Conservation (phyloP, 1,284 basidiomycete species). For the Fomitopsis pinicola region DNA sequence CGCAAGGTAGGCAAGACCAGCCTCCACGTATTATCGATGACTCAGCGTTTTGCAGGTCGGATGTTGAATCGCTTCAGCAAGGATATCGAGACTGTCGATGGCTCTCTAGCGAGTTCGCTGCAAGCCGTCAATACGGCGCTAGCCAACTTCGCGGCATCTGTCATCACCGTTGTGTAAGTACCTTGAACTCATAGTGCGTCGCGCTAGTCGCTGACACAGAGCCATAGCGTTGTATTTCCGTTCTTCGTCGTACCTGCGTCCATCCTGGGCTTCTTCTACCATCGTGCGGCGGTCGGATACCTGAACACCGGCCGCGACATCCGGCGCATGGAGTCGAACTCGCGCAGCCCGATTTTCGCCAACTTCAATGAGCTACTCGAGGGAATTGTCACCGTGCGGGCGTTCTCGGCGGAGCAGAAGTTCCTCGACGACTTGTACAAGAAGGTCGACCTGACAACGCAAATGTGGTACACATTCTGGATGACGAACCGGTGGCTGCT, state of each 20-base stretch:
- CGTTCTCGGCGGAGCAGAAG: conserved; percentile 79
- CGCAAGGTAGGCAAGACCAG: conserved; percentile 31
- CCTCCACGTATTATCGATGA: background rate
- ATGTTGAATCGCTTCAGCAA: conserved; percentile 37
- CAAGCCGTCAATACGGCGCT: conserved; percentile 71
- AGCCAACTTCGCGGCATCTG: conserved; percentile 66
- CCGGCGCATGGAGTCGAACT: conserved; percentile 74
- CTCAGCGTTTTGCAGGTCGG: conserved; percentile 33
- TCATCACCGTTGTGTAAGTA: conserved; percentile 57
- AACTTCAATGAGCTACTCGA: conserved; percentile 78
- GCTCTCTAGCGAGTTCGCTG: conserved; percentile 63
- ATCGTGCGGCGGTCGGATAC: conserved; percentile 66
- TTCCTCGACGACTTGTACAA: conserved; percentile 72
- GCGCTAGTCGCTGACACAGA: conserved; percentile 9
- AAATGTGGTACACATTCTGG: conserved; percentile 79
- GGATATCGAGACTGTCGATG: conserved; percentile 80
- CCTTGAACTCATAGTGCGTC: background rate
- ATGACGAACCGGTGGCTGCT: conserved; percentile 80
- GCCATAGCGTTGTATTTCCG: conserved; percentile 58
- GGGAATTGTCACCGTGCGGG: conserved; percentile 84
- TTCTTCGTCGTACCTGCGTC: conserved; percentile 69
- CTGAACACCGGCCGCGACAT: conserved; percentile 75
- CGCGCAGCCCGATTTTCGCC: conserved; percentile 69
- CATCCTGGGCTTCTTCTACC: conserved; percentile 61
- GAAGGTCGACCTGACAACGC: conserved; percentile 63